These are phyloP conservation scores for Microcyclospora tardicrescens DNA, from an alignment of 2,329 filamentous ascomycete species.

Conservation along the genomic window DNA sequence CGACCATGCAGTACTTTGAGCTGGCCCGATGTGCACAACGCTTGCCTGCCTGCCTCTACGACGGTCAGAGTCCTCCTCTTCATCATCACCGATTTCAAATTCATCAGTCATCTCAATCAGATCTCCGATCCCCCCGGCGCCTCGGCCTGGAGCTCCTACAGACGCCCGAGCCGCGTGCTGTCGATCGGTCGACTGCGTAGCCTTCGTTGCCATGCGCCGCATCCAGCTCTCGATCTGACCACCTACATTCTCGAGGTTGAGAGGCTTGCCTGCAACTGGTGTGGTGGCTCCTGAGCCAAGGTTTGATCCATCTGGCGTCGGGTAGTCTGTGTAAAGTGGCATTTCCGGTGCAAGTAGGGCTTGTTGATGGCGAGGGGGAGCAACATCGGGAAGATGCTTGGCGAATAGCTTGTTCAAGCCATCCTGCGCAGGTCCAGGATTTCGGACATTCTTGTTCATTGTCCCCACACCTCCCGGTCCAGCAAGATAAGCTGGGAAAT, in stretches of 20 bases:
- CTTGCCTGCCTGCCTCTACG: constrained; percentile 17
- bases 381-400: constrained; percentile 68
- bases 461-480: constrained; percentile 84
- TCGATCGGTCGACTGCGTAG: constrained; percentile 21
- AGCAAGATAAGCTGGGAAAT: constrained; percentile 46
- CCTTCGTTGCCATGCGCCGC: constrained; percentile 61
- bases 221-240: constrained; percentile 85
- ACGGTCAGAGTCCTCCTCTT: constrained; percentile 18
- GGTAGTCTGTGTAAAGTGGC: constrained; percentile 35
- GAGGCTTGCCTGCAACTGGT: constrained; percentile 18
- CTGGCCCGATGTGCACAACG: constrained; percentile 6
- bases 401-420: constrained; percentile 72
- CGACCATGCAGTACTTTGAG: no score
- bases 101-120: constrained; percentile 60
- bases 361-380: constrained; percentile 45
- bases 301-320: constrained; percentile 6
- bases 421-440: constrained; percentile 73
- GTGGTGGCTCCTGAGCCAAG: constrained; percentile 14
- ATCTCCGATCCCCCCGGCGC: constrained; percentile 43
- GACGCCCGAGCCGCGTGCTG: constrained; percentile 15
- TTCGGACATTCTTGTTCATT: constrained; percentile 55
- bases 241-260: constrained; percentile 65
- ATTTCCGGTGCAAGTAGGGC: constrained; percentile 47
- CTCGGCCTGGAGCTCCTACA: constrained; percentile 17
- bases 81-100: constrained; percentile 29